Evolutionary conservation across 2,329 filamentous ascomycete genomes (phyloP), one percentile per base, ranked within the genome.

Genomic region (Talaromyces atroroseus): DNA sequence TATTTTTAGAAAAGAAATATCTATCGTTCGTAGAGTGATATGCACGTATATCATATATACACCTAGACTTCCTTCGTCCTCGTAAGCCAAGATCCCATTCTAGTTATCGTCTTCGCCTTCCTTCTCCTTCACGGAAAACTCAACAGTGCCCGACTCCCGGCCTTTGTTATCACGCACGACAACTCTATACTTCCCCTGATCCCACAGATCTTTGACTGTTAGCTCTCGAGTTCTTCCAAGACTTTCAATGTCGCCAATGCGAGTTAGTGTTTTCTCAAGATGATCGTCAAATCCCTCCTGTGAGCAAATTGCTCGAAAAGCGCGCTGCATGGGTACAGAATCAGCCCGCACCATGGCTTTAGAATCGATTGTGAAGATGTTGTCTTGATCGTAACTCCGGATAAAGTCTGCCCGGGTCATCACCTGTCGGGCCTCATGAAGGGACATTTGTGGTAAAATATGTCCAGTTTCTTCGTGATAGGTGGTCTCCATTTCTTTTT

Each of bases 321-420:
- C 94, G 49, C 85, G 85, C 72, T 95, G 90, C 94, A 99, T 99
- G 1, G 94, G 94, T 24, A 99, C 92, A 1, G 87, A 92, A 71
- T 95, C 92, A 1, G 94, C 94, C 48, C 94, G 85, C 7, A 99
- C 94, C 70, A 88, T 87, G 16, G 92, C 90, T 42, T 82, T 81
- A 57, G 86, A 90, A 59, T 95, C 92, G 66, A 99, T 97, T 60
- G 89, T 94, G 74, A 97, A 96, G 58, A 99, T 83, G 69, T 97
- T 97, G 59, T 94, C 83, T 61, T 94, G 89, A 74, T 99, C 94
- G 68, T 97, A 92, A 59, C 85, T 81, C 63, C 94, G 86, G 65
- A 97, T 92, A 70, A 97, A 99, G 72, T 99, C 94, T 58, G 90
- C 87, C 53, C 94, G 82, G 14, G 94, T 97, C 92, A 96, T 96